phyloP scores from a whole-genome alignment of 495 filamentous ascomycete species.

The Zalerion maritima region DNA sequence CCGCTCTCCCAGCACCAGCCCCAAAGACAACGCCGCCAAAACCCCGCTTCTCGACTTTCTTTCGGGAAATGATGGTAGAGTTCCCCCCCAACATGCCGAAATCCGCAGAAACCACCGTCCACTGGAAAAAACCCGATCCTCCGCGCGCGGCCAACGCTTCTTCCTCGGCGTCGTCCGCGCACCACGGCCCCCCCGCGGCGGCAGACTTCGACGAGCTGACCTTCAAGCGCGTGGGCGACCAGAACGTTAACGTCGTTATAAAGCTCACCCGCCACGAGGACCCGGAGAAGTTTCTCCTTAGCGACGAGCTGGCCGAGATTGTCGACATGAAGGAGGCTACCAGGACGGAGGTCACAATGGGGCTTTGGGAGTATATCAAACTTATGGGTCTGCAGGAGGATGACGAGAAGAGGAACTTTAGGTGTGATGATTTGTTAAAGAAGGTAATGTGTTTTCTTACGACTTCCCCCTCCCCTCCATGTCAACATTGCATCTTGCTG shows the following conservation, averaged over 20 bases:
- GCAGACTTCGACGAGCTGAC: slow-evolving; percentile 83
- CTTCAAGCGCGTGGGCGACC: slow-evolving; percentile 82
- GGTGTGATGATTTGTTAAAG: slow-evolving; percentile 70
- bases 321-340: slow-evolving; percentile 80
- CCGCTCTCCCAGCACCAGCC: too few relatives aligned
- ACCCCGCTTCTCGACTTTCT: slow-evolving; percentile 80
- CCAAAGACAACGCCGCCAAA: slow-evolving; percentile 30
- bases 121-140: slow-evolving; percentile 58
- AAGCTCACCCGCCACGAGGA: slow-evolving; percentile 75
- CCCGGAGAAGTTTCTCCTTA: slow-evolving; percentile 70
- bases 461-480: slow-evolving; percentile 9
- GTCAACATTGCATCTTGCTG: neutral
- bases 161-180: slow-evolving; percentile 23
- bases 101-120: slow-evolving; percentile 42
- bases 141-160: slow-evolving; percentile 36
- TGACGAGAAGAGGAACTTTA: slow-evolving; percentile 80
- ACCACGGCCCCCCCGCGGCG: slow-evolving; percentile 31
- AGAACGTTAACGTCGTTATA: slow-evolving; percentile 83
- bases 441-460: too few relatives aligned
- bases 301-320: slow-evolving; percentile 64
- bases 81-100: slow-evolving; percentile 51
- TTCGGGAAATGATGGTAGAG: slow-evolving; percentile 80
- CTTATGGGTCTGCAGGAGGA: slow-evolving; percentile 78
- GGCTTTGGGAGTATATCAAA: slow-evolving; percentile 89
- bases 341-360: slow-evolving; percentile 69